Percentiles rank a stretch among this genome's conserved stretches.
Conservation (phyloP, 2,329 filamentous ascomycete species). For the Cadophora sp. region DNA sequence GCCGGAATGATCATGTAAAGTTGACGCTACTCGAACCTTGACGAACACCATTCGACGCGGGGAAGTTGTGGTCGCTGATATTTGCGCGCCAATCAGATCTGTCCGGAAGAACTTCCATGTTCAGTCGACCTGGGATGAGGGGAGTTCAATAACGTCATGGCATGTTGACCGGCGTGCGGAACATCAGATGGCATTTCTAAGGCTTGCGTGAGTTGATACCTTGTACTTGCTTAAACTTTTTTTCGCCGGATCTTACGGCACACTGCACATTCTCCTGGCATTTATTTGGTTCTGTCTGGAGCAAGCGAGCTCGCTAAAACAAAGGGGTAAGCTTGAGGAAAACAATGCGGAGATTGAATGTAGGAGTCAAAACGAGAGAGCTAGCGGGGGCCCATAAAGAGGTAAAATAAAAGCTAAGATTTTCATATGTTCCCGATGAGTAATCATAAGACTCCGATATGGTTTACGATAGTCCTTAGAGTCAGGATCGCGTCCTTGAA, state of each 20-base stretch:
- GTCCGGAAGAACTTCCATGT: background rate
- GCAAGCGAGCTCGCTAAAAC: conserved; percentile 9
- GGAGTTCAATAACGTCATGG: background rate
- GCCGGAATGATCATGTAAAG: conserved; percentile 1
- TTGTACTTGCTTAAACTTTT: background rate
- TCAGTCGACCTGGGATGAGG: background rate
- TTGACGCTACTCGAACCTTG: conserved; percentile 17
- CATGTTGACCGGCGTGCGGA: background rate
- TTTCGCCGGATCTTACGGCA: background rate
- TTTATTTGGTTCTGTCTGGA: background rate
- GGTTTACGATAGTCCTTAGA: too few relatives aligned
- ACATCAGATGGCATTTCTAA: background rate
- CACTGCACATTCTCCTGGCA: background rate
- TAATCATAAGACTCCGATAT: too few relatives aligned
- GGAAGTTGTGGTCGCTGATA: background rate
- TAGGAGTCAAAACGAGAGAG: background rate
- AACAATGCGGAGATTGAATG: background rate
- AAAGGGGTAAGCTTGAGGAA: background rate
- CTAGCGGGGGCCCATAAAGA: too few relatives aligned
- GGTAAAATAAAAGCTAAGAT: too few relatives aligned
- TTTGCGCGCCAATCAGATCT: conserved; percentile 23
- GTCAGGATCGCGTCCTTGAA: too few relatives aligned
- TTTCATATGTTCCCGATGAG: too few relatives aligned
- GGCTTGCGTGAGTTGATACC: background rate
- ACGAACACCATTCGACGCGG: conserved; percentile 6